These are phyloP conservation scores for Saturnispora mendoncae DNA, from an alignment of 805 yeast species.

Conservation along the genomic window DNA sequence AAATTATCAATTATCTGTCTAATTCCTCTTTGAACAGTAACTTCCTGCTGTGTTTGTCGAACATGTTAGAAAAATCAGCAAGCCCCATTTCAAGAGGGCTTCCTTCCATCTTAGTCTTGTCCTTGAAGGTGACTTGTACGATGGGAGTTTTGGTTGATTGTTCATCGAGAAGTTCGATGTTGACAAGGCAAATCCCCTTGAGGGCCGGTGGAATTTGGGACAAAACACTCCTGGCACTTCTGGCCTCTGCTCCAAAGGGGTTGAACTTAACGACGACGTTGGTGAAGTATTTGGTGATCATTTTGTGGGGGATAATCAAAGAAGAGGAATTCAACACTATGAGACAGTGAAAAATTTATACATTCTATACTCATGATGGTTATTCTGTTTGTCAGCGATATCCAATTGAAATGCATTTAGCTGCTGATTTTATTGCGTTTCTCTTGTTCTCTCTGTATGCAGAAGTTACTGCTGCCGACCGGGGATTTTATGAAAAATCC, in stretches of 20 bases:
- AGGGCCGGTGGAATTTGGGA: conserved; percentile 72
- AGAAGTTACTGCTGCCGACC: neutral
- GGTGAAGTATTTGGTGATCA: conserved; percentile 89
- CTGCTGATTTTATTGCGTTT: too few species aligned
- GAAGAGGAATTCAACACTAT: neutral
- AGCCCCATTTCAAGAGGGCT: conserved; percentile 54
- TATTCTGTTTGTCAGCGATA: too few species aligned
- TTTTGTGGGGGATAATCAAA: conserved; percentile 19
- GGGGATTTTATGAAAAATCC: conserved; percentile 19
- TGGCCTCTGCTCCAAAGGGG: conserved; percentile 68
- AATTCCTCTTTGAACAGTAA: conserved; percentile 69
- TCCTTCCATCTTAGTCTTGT: conserved; percentile 58
- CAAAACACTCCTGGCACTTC: conserved; percentile 70
- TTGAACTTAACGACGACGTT: conserved; percentile 69
- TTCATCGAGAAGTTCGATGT: conserved; percentile 49
- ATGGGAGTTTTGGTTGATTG: conserved; percentile 43
- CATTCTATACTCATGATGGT: neutral
- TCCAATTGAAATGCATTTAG: neutral
- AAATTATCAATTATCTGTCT: conserved; percentile 24
- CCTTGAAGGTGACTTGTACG: conserved; percentile 74
- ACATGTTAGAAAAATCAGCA: conserved; percentile 52
- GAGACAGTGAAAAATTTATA: neutral
- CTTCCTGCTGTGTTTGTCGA: conserved; percentile 78
- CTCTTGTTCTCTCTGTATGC: too few species aligned
- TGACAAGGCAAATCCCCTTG: conserved; percentile 52